Evolutionary conservation across 306 rosid species (phyloP), one percentile per base, ranked within the genome.

Genomic region (Quercus glauca): DNA sequence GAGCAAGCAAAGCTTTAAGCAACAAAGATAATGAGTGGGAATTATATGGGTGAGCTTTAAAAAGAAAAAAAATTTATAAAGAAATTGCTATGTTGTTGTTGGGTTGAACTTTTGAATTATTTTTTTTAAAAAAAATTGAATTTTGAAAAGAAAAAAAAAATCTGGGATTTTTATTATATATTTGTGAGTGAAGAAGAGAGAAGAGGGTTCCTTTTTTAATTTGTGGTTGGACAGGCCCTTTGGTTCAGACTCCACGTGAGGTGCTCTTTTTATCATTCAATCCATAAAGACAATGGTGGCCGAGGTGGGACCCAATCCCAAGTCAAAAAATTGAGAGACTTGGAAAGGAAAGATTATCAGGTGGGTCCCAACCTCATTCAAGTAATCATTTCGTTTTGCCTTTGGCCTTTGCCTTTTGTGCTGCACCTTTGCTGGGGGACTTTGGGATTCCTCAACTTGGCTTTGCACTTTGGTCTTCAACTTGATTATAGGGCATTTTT

Each of bases 181-280:
- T 57, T 20, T 52, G 45, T 35, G 59, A 58, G 55, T 7, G 29
- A 29, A 20, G 79, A 43, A 26, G 26, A 68, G 81, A 20, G 81
- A 52, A 26, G 33, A 61, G 81, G 71, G 83, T 71, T 5, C 68
- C 86, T 79, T 83, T 83, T 94, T 88, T 81, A 67, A 76, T 84
- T 87, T 85, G 91, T 93, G 98, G 97, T 85, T 87, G 96, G 94
- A 90, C 97, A 89, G 96, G 35, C 78, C 88, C 90, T 89, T 90
- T 90, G 94, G 93, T 86, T 93, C 98, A 93, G 98, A 90, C 76
- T 89, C 99, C 99, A 95, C 98, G 98, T 95, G 99, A 91, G 99
- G 92, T 91, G 99, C 98, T 90, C 94, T 87, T 93, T 94, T 88
- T 88, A 92, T 90, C 82, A 91, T 94, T 94, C 90, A 94, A 91